Base-by-base conservation (phyloP, 805 yeast species). In the Wickerhamomyces canadensis region DNA sequence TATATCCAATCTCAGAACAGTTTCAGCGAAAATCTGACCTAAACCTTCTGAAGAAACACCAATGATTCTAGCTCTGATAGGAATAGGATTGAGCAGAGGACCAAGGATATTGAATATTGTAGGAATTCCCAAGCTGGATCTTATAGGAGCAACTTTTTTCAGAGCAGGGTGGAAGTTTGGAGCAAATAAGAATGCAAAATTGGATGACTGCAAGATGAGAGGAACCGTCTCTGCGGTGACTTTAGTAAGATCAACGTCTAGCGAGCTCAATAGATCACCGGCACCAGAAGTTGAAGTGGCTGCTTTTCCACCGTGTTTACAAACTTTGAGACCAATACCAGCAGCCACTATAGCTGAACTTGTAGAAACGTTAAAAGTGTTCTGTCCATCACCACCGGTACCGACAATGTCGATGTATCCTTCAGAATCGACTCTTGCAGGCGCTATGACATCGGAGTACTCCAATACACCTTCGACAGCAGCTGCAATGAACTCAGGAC, bases 361-460 rank as follows among this genome's bases (percentile, higher is more conserved):
- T 0, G 98, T 93, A 13, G 95, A 83, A 3, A 93, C 98, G 51
- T 93, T 93, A 65, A 93, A 93, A 0, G 99, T 93, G 57, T 93
- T 83, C 55, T 93, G 96, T 2, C 96, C 96, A 57, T 93, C 99
- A 13, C 99, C 99, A 19, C 99, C 99, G 0, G 99, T 93, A 2
- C 99, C 99, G 6, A 93, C 99, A 22, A 93, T 85, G 58, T 93
- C 99, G 6, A 82, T 69, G 48, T 73, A 82, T 0, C 83, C 83
- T 1, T 58, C 60, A 1, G 62, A 50, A 27, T 72, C 74, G 12
- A 74, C 72, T 2, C 53, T 48, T 7, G 61, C 51, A 3, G 68
- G 57, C 9, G 70, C 64, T n/a, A 86, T 73, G 2, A 66, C 48
- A 34, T 71, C 72, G 6, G 93, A 78, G 48, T 72, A 80, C 49